Base-by-base conservation (phyloP, 164 flowering plant species). In the Stephania cephalantha region DNA sequence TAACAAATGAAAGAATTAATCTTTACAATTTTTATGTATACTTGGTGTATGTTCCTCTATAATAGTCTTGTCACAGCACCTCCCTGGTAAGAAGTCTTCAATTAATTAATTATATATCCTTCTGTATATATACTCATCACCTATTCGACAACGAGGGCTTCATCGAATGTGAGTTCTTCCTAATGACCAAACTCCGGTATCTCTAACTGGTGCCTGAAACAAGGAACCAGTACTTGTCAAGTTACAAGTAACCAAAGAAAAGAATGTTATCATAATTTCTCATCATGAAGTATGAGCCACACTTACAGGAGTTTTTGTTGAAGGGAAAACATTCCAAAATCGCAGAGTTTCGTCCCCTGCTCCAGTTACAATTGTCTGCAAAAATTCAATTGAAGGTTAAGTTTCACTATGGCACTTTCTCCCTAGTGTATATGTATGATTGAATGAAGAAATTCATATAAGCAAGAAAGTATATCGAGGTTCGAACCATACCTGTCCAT, bases 311-410 rank as follows among this genome's bases (percentile, higher is more conserved):
- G 92, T 63, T 85, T 91, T 96, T 74, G 83, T 68, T 1, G 99
- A 94, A 53, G 99, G 99, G 84, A 96, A 94, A 71, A 96, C 82
- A 70, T 92, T 96, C 99, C 98, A 96, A 78, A 96, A 94, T 75
- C 99, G 83, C 69, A 96, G 78, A 5, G 99, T 96, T 83, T 96
- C 99, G 76, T 96, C 99, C 0, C 99, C 99, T 35, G 99, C 99
- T 70, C 98, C 99, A 17, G 98, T 96, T 30, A 96, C 99, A 68
- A 96, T 96, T 48, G 98, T 94, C 97, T 95, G 92, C 87, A 81
- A 18, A 48, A 53, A 42, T 61, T 46, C 10, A 20, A 29, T 61
- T n/a, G 20, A 18, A 61, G 66, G 7, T 61, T 55, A n/a, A 22
- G 65, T 69, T 35, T 15, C 55, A 50, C 15, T 50, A 3, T 9